phyloP scores from a whole-genome alignment of 352 stramenopile genomes.

The Phytophthora nicotianae region DNA sequence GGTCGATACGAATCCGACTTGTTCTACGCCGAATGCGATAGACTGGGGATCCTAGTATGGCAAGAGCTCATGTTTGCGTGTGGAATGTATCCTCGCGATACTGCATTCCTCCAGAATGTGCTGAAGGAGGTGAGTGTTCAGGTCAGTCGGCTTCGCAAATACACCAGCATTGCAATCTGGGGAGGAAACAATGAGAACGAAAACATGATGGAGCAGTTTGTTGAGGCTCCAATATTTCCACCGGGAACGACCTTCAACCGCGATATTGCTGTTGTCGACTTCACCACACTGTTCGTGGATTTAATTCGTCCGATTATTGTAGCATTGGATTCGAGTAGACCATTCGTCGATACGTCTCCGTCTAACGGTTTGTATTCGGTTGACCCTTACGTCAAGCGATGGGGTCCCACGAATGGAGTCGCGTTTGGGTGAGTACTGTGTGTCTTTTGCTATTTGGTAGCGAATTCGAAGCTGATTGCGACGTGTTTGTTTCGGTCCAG shows the following conservation, averaged over 20 bases:
- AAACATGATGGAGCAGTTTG: slow-evolving; percentile 87
- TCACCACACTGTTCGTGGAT: slow-evolving; percentile 83
- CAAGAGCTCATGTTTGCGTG: slow-evolving; percentile 93
- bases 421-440: slow-evolving; percentile 52
- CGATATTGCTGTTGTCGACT: slow-evolving; percentile 80
- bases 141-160: slow-evolving; percentile 68
- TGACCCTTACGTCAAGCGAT: slow-evolving; percentile 85
- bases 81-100: slow-evolving; percentile 81
- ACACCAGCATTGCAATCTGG: slow-evolving; percentile 89
- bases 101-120: slow-evolving; percentile 61
- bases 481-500: slow-evolving; percentile 26
- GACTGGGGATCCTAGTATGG: slow-evolving; percentile 87
- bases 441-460: neutral
- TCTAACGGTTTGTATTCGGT: slow-evolving; percentile 83
- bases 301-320: slow-evolving; percentile 61
- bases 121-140: slow-evolving; percentile 67
- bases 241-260: slow-evolving; percentile 61
- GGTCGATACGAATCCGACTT: slow-evolving; percentile 84
- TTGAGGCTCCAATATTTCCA: slow-evolving; percentile 58
- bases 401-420: slow-evolving; percentile 62
- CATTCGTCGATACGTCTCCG: slow-evolving; percentile 88
- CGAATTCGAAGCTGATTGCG: slow-evolving; percentile 7
- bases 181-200: slow-evolving; percentile 93
- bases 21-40: slow-evolving; percentile 86
- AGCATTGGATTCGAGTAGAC: slow-evolving; percentile 53